phyloP scores from a whole-genome alignment of 2,329 filamentous ascomycete species.

The Fusarium nisikadoi region DNA sequence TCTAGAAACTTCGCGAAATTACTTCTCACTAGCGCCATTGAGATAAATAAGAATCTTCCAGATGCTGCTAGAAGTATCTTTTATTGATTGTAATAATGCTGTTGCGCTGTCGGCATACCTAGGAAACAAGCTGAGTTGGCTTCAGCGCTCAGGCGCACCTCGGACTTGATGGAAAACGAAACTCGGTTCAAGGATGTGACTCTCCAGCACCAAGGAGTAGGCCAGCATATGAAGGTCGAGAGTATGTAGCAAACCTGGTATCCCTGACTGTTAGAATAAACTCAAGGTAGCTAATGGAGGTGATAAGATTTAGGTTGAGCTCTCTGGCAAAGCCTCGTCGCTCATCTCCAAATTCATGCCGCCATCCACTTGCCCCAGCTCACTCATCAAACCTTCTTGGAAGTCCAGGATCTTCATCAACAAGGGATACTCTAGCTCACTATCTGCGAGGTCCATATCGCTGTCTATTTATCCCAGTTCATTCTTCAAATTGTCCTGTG shows the following conservation, averaged over 20 bases:
- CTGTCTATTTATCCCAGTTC: neutral
- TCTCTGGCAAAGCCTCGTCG: neutral
- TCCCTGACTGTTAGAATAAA: rapidly evolving
- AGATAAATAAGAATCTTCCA: rapidly evolving
- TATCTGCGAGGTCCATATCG: neutral
- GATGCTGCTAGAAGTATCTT: neutral
- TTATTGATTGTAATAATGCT: rapidly evolving
- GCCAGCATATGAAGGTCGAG: rapidly evolving
- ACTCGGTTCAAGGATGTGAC: rapidly evolving
- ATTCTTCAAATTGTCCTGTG: neutral
- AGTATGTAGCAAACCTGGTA: rapidly evolving
- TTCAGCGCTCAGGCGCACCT: rapidly evolving
- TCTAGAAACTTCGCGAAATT: neutral
- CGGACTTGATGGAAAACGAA: neutral
- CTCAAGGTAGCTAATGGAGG: neutral
- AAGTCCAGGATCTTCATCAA: too few relatives aligned
- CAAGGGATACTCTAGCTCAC: too few relatives aligned
- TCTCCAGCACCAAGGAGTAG: rapidly evolving
- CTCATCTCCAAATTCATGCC: neutral
- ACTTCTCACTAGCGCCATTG: neutral
- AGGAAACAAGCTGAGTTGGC: neutral
- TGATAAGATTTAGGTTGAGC: neutral
- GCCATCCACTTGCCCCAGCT: too few relatives aligned
- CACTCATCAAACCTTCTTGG: too few relatives aligned
- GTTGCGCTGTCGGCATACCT: neutral